phyloP scores from a whole-genome alignment of 495 filamentous ascomycete species.

The Chlorociboria aeruginascens region DNA sequence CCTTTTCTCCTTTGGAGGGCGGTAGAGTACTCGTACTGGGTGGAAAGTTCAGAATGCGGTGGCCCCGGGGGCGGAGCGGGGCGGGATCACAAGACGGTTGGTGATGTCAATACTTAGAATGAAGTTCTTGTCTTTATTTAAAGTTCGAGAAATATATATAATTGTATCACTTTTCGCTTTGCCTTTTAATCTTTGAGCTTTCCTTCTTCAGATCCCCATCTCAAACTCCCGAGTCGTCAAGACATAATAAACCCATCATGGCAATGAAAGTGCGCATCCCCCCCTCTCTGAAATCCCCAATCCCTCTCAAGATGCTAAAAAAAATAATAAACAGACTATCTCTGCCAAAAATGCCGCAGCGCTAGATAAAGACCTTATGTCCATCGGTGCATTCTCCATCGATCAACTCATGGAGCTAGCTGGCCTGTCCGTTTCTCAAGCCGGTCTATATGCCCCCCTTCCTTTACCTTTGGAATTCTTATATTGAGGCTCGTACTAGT shows the following conservation, averaged over 20 bases:
- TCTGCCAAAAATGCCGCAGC: constrained; percentile 77
- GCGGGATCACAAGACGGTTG: not conserved
- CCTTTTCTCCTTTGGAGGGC: too few relatives aligned
- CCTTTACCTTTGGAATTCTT: not conserved
- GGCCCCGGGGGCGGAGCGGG: not conserved
- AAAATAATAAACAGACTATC: constrained; percentile 59
- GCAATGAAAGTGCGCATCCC: too few relatives aligned
- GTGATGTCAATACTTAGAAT: too few relatives aligned
- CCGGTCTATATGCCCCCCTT: constrained; percentile 41
- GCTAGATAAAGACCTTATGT: constrained; percentile 92
- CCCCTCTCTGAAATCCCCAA: not conserved
- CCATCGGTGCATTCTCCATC: constrained; percentile 78
- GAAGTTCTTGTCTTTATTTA: too few relatives aligned
- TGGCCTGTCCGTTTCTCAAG: constrained; percentile 87
- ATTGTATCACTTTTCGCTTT: too few relatives aligned
- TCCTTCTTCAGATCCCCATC: too few relatives aligned
- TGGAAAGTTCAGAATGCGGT: too few relatives aligned
- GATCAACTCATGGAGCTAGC: constrained; percentile 98
- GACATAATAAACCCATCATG: too few relatives aligned
- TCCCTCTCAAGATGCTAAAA: not conserved
- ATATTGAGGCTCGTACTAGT: constrained; percentile 35
- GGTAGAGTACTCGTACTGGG: too few relatives aligned
- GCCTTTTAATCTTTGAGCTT: too few relatives aligned
- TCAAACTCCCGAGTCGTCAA: too few relatives aligned
- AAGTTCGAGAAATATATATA: too few relatives aligned